A percentile compares a stretch with the other conserved stretches of the same genome.
Evolutionary conservation across 768 basidiomycete genomes (phyloP).

Genomic region (Russula foetens): DNA sequence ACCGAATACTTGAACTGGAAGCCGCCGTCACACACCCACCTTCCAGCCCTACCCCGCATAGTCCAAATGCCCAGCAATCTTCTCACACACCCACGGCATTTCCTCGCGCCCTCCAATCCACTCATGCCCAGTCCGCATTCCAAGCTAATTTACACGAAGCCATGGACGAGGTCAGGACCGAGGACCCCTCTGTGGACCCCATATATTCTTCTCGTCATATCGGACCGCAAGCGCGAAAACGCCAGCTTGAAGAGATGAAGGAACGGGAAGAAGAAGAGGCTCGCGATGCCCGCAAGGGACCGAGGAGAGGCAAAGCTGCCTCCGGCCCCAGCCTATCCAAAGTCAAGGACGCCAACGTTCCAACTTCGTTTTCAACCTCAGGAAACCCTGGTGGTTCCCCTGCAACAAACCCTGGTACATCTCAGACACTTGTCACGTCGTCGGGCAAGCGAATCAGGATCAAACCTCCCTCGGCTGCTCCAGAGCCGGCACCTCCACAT

Average conservation of each 20-base stretch:
- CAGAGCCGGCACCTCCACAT: constrained; percentile 16
- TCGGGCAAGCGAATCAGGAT: constrained; percentile 43
- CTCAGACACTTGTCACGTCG: constrained; percentile 36
- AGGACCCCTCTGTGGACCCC: constrained; percentile 41
- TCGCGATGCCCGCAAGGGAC: constrained; percentile 32
- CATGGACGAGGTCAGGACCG: constrained; percentile 36
- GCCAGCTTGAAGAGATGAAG: constrained; percentile 34
- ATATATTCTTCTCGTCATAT: constrained; percentile 38
- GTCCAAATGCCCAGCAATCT: constrained; percentile 19
- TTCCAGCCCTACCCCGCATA: constrained; percentile 18
- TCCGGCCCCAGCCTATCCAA: constrained; percentile 26
- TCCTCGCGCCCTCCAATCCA: constrained; percentile 39
- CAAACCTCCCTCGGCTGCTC: constrained; percentile 35
- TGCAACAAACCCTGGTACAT: constrained; percentile 13
- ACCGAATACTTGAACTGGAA: constrained; percentile 58
- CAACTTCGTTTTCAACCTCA: constrained; percentile 23
- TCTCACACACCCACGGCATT: constrained; percentile 38
- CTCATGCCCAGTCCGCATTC: constrained; percentile 38
- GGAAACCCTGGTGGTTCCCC: constrained; percentile 18
- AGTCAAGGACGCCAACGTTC: constrained; percentile 31
- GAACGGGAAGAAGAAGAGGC: constrained; percentile 39
- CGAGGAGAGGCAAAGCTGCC: constrained; percentile 27
- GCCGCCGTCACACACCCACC: constrained; percentile 28
- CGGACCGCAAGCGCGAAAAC: constrained; percentile 37
- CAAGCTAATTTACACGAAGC: constrained; percentile 42